Evolutionary conservation across 768 basidiomycete genomes (phyloP).

Genomic region (Lentinula raphanica): DNA sequence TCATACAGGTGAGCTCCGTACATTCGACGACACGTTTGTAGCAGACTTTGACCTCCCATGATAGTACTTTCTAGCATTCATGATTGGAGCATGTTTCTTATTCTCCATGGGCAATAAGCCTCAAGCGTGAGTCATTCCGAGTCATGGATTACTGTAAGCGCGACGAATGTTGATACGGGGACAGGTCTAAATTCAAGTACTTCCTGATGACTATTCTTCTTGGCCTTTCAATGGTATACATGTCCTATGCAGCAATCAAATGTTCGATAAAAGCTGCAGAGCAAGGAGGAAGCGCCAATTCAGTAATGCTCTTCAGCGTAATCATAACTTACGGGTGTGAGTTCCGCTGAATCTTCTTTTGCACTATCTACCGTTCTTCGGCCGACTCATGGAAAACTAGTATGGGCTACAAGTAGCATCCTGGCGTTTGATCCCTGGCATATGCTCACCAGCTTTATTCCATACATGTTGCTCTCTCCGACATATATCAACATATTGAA

Average conservation of each 20-base stretch:
- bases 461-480: conserved; percentile 84
- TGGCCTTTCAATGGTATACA: conserved; percentile 75
- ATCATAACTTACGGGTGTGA: conserved; percentile 78
- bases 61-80: conserved; percentile 78
- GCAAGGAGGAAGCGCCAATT: conserved; percentile 62
- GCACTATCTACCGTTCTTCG: neutral
- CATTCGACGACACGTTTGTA: neutral
- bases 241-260: conserved; percentile 76
- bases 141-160: no score
- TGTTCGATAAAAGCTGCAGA: conserved; percentile 70
- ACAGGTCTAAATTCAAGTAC: conserved; percentile 82
- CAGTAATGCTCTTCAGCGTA: conserved; percentile 79
- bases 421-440: conserved; percentile 96
- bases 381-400: conserved; percentile 31
- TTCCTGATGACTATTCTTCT: conserved; percentile 69
- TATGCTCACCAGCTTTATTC: conserved; percentile 84
- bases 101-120: conserved; percentile 97
- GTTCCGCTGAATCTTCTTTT: conserved; percentile 18
- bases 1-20: conserved; percentile 56
- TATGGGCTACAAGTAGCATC: conserved; percentile 72
- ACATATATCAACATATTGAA: conserved; percentile 73
- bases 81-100: conserved; percentile 85
- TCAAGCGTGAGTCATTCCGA: conserved; percentile 47
- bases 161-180: conserved; percentile 9
- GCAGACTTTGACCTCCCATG: neutral